Base-by-base conservation (phyloP, 2,329 filamentous ascomycete species). In the Cytospora piceae region DNA sequence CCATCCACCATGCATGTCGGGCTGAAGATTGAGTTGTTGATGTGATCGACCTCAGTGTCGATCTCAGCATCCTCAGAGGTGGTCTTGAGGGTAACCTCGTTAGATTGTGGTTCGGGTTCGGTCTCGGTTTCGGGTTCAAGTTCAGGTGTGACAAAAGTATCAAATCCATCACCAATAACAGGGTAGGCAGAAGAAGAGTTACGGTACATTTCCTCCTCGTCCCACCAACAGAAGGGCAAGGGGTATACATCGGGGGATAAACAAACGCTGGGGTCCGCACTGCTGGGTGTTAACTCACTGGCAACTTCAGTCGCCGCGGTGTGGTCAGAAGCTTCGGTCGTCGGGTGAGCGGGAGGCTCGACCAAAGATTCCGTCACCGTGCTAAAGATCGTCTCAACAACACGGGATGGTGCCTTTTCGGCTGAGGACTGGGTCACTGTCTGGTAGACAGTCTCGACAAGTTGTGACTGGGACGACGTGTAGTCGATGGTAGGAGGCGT, bases 321-420 rank as follows among this genome's bases (percentile, higher is more conserved):
- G 49, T 64, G 15, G 31, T 64, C 32, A 53, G 46, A 27, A 42
- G 56, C 58, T 63, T 59, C 37, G 37, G 46, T 32, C 24, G 54
- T 57, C 27, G 51, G 42, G 15, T 65, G 58, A 22, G 34, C 51
- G 27, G 52, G 15, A 20, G 61, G 57, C 29, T 54, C 42, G 65
- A 49, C 55, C 51, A 61, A 37, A 8, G 58, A 61, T 37, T 67
- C 58, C 8, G 67, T 68, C 51, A 69, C 64, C 4, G 69, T 69
- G 34, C 61, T 66, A 39, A 68, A 67, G 62, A 70, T 57, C 8
- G 69, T 69, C 63, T 67, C 66, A 15, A 65, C 59, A 31, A 63
- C 24, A 34, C 58, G 66, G 14, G 58, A 63, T 5, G 66, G 49
- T 17, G 63, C 22, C 15, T 57, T 14, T 9, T 62, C 4, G 58